Evolutionary conservation across 2,329 filamentous ascomycete genomes (phyloP), one percentile per base, ranked within the genome.

Genomic region (Cadophora sp.): DNA sequence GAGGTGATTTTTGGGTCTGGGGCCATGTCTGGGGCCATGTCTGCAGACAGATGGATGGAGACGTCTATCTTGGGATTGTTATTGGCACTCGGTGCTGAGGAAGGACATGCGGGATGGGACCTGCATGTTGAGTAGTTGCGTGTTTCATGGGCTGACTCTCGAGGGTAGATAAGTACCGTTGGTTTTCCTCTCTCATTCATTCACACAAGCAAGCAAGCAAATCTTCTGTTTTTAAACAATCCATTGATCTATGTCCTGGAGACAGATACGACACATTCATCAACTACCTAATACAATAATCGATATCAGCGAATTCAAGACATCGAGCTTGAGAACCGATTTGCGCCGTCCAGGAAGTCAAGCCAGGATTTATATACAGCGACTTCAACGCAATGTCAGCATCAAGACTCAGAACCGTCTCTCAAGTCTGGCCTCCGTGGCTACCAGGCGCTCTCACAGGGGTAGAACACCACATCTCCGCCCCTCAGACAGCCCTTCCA

Each of bases 371-470:
- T 16, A 11, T n/a, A 22, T 8, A 48, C 43, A 61, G 2, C 19
- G 29, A 62, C 27, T n/a, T 8, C 22, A 53, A 22, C 63, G 51
- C 50, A 24, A 64, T 70, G 26, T 67, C 66, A 14, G 51, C 53
- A 40, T 65, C 62, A 55, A 64, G 40, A n/a, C 48, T 68, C 29
- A 40, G 62, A 26, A 63, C 50, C 6, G 59, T 53, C 26, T 56
- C 68, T 14, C 66, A 69, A 53, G 70, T 70, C n/a, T 72, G 68
- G 70, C 70, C 70, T 34, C 46, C 50, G 2, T 69, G 70, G 70
- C 59, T 72, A 16, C 67, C 70, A 59, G 60, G 46, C 65, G 68
- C 66, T 37, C 26, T 72, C 16, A 56, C 66, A 12, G 51, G 60
- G 65, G 66, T 64, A 60, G 64, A 69, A 40, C n/a, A 64, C 24